Evolutionary conservation across 2,329 filamentous ascomycete species (phyloP), one percentile per base, ranked within the genome.

Genomic region (Ascochyta rabiei): DNA sequence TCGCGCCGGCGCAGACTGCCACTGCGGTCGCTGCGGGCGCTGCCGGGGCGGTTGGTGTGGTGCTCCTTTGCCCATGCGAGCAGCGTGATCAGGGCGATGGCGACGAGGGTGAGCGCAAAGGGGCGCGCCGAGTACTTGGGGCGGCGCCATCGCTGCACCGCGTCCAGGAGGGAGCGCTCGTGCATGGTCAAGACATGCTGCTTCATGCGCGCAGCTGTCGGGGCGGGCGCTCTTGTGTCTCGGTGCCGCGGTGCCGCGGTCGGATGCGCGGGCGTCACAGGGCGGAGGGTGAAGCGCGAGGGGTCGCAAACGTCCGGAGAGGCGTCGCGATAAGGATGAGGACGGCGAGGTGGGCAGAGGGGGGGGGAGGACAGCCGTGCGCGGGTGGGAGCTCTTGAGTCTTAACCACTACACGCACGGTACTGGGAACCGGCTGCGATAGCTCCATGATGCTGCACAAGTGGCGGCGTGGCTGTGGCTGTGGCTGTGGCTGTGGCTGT

Each of bases 51-150:
- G 21, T 23, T 23, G 21, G 41, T 39, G 30, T 52, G 51, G 44
- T 43, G 61, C 26, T 55, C 59, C 39, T 64, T 67, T 6, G 62
- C 60, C 66, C 66, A 71, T 38, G 68, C 67, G 23, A 73, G 53
- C 47, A 71, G 37, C n/a, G 62, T 50, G 19, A 75, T 64, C 16
- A 67, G 61, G 15, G 65, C 48, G 6, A 75, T 60, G 30, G 66
- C 71, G 49, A 68, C 57, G 31, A 74, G 61, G 10, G 71, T 75
- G 52, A 74, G 70, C 24, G 66, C 66, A 45, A 75, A 75, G 9
- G 72, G 71, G n/a, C 72, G 71, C 43, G 70, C 70, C 28, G 72
- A 75, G 64, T 70, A 74, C 41, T 65, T 68, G 23, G 63, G 55
- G 43, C 70, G 71, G 48, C 60, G 64, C 61, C 63, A 67, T 62